Percentiles rank a stretch among this genome's conserved stretches.
Conservation (phyloP, 331 rosid species). For the Pyrus hybrid region DNA sequence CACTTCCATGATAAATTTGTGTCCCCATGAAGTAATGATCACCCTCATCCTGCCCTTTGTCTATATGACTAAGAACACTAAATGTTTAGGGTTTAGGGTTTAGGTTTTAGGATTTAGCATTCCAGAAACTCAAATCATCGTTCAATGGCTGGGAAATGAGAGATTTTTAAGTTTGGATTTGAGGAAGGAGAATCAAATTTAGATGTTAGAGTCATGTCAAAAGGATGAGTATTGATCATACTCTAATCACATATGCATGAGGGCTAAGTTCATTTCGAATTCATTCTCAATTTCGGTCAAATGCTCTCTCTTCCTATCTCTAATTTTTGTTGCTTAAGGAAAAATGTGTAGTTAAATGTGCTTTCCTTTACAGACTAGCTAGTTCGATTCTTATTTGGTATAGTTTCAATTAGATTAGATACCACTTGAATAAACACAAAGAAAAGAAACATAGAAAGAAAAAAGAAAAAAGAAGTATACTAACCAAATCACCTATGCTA, state of each 20-base stretch:
- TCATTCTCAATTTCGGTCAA: neutral
- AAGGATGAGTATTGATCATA: slow-evolving; percentile 19
- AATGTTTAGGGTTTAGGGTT: neutral
- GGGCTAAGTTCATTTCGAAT: no score
- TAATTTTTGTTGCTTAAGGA: neutral
- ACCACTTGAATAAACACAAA: neutral
- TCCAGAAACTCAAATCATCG: neutral
- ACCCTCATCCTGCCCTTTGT: slow-evolving; percentile 28
- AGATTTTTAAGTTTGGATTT: neutral
- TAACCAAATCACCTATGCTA: neutral
- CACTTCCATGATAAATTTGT: slow-evolving; percentile 48
- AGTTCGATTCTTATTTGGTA: neutral
- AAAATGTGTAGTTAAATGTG: neutral
- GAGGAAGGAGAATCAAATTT: neutral
- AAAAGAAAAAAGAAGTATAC: no score
- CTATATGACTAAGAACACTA: neutral
- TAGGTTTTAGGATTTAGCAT: neutral
- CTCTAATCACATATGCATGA: neutral
- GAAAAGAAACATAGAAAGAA: neutral
- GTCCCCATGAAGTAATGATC: slow-evolving; percentile 28
- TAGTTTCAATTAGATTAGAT: neutral
- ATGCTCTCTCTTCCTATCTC: neutral
- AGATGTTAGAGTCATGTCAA: slow-evolving; percentile 32
- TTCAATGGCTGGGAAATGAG: neutral
- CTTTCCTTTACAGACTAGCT: neutral